phyloP scores from a whole-genome alignment of 768 basidiomycete species.

The Pholiota microspora region DNA sequence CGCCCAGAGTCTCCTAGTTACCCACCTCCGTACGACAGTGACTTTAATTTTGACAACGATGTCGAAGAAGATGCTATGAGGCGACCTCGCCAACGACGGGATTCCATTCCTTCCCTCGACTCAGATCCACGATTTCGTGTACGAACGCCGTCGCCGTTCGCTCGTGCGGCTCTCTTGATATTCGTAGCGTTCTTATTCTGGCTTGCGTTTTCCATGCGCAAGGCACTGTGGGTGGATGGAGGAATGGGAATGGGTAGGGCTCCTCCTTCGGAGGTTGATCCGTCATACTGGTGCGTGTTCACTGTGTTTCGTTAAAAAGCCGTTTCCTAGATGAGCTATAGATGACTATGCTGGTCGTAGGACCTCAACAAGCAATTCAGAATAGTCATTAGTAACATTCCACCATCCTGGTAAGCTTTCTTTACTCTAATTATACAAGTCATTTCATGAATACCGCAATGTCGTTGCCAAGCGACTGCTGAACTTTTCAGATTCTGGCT shows the following conservation, averaged over 20 bases:
- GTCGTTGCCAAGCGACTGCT: no score
- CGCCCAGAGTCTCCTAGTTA: conserved; percentile 16
- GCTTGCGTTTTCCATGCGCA: conserved; percentile 30
- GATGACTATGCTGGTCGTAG: background rate
- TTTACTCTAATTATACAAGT: no score
- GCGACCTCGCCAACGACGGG: conserved; percentile 11
- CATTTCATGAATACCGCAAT: no score
- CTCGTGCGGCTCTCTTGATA: conserved; percentile 44
- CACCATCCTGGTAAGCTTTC: no score
- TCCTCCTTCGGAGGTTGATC: conserved; percentile 15
- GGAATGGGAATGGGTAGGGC: conserved; percentile 17
- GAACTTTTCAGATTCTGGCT: background rate
- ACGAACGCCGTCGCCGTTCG: conserved; percentile 50
- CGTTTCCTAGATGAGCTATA: background rate
- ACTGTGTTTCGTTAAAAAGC: background rate
- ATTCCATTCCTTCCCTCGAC: conserved; percentile 21
- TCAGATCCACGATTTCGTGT: conserved; percentile 47
- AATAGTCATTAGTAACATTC: no score
- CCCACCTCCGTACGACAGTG: conserved; percentile 14
- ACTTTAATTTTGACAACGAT: conserved; percentile 12
- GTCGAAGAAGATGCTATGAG: conserved; percentile 18
- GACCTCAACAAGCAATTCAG: background rate
- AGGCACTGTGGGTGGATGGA: conserved; percentile 24
- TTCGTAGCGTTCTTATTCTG: conserved; percentile 40
- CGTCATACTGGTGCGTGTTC: conserved; percentile 14